A percentile compares a stretch with the other conserved stretches of the same genome.
Evolutionary conservation across 805 yeast genomes (phyloP).

Genomic region (Ascoidea asiatica): DNA sequence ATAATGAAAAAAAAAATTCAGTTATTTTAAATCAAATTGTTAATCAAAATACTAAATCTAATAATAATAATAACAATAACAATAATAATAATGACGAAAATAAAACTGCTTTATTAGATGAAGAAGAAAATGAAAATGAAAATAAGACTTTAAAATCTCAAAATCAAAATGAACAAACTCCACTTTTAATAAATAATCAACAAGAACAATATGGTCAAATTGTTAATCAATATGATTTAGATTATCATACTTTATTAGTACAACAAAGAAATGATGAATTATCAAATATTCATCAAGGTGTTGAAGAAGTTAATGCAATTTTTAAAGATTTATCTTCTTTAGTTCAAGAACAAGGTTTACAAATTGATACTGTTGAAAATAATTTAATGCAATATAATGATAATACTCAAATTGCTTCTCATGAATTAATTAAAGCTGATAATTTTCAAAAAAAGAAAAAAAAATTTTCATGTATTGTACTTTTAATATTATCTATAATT

Average conservation of each 20-base stretch:
- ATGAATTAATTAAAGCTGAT: slow-evolving; percentile 62
- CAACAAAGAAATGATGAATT: slow-evolving; percentile 68
- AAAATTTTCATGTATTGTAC: slow-evolving; percentile 59
- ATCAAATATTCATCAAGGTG: slow-evolving; percentile 59
- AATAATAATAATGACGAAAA: slow-evolving; percentile 1
- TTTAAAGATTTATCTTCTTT: slow-evolving; percentile 69
- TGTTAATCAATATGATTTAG: slow-evolving; percentile 36
- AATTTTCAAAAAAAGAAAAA: slow-evolving; percentile 57
- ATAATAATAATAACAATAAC: slow-evolving; percentile 9
- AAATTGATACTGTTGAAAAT: slow-evolving; percentile 73
- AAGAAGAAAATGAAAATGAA: slow-evolving; percentile 10
- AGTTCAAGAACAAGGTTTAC: slow-evolving; percentile 76
- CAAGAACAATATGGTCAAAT: slow-evolving; percentile 21
- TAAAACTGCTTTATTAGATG: slow-evolving; percentile 6
- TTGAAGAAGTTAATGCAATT: slow-evolving; percentile 73
- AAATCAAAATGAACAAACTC: slow-evolving; percentile 23
- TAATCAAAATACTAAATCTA: slow-evolving; percentile 14
- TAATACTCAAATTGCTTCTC: slow-evolving; percentile 57
- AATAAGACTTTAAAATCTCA: slow-evolving; percentile 14
- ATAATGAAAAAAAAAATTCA: slow-evolving; percentile 33
- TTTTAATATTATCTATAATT: slow-evolving; percentile 44
- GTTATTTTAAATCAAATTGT: slow-evolving; percentile 19
- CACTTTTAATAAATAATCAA: slow-evolving; percentile 22
- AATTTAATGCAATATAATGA: slow-evolving; percentile 51
- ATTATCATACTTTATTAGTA: slow-evolving; percentile 49